A percentile compares a stretch with the other conserved stretches of the same genome.
Evolutionary conservation across 768 basidiomycete genomes (phyloP).

Genomic region (Phanerochaete carnosa): DNA sequence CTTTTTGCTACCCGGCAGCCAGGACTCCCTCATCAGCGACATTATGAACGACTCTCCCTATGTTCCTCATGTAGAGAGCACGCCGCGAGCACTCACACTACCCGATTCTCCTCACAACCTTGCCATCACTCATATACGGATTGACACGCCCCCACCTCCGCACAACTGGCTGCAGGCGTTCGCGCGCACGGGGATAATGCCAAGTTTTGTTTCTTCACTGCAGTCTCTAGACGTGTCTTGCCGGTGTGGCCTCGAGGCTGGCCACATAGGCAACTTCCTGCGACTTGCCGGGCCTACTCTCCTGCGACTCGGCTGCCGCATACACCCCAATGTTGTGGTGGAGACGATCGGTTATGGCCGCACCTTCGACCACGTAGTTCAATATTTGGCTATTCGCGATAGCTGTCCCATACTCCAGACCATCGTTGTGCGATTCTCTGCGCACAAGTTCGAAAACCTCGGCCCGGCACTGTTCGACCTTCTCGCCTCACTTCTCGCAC

Average conservation of each 20-base stretch:
- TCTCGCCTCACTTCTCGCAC: background rate
- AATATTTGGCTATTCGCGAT: background rate
- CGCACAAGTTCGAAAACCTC: background rate
- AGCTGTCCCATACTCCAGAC: background rate
- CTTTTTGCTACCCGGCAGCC: background rate
- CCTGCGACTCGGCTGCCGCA: background rate
- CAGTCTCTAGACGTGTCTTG: background rate
- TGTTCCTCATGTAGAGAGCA: background rate
- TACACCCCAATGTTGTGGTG: too few relatives aligned
- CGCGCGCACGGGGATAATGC: background rate
- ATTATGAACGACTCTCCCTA: background rate
- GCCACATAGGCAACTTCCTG: background rate
- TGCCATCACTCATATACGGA: background rate
- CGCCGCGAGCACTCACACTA: background rate
- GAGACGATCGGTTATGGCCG: too few relatives aligned
- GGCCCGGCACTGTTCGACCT: background rate
- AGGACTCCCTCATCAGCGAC: background rate
- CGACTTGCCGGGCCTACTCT: background rate
- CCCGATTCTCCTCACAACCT: background rate
- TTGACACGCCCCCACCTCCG: too few relatives aligned
- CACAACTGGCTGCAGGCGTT: background rate
- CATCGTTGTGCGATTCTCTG: background rate
- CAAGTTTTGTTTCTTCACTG: background rate
- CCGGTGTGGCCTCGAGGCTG: background rate
- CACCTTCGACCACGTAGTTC: too few relatives aligned